Evolutionary conservation across 2,329 filamentous ascomycete species (phyloP), one percentile per base, ranked within the genome.

Genomic region (Dactylellina drechsleri): DNA sequence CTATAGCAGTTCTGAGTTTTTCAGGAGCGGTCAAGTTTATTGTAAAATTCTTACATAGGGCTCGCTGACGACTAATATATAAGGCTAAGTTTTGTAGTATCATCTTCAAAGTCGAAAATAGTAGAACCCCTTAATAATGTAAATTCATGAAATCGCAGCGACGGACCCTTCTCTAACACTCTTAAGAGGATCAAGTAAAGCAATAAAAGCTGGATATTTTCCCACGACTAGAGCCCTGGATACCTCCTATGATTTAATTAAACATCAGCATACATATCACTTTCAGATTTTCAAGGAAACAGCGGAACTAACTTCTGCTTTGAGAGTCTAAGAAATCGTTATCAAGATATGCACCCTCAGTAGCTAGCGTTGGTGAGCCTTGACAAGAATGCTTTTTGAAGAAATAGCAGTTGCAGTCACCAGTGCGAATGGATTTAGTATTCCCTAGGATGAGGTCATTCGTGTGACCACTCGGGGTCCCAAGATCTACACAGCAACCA

Each of bases 181-280:
- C 10, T 8, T 10, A 36, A 10, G 31, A 36, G 13, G 43, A n/a
- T 18, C 18, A 52, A 23, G 4, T 23, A 23, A 18, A 64, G 20
- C 59, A 64, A 13, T 28, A 36, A 26, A 64, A 64, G 16, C 59
- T 64, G 23, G 45, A 53, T 64, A 64, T 64, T 18, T 43, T 64
- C 6, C 47, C 59, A 12, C 47, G 28, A 53, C 47, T 65, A 28
- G 43, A 23, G 26, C 20, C 52, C 4, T 31, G 12, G 26, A 54
- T 16, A 36, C 20, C 52, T n/a, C 52, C 52, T 31, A 16, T 13
- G 8, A 8, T 54, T 15, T 13, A 28, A 28, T 20, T 6, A 13
- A 13, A 18, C 18, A 26, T 57, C n/a, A 26, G n/a, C 5, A 10
- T 57, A 54, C 6, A 6, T 15, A 52, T 23, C 6, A 23, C 18